Evolutionary conservation across 768 basidiomycete genomes (phyloP), one percentile per base, ranked within the genome.

Genomic region (Mycena vitilis): DNA sequence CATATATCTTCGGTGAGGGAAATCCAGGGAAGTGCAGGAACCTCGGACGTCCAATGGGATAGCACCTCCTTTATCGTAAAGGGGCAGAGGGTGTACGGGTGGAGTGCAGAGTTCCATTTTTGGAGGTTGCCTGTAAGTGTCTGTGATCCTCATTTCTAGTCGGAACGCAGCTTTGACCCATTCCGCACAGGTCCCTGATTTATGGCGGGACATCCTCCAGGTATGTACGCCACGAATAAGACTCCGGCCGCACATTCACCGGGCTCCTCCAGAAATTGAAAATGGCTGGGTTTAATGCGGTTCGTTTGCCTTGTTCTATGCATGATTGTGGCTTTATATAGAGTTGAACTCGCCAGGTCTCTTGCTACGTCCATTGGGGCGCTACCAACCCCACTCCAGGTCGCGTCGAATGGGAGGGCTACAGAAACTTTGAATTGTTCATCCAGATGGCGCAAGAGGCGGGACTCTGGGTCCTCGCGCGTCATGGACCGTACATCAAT

Each of bases 51-150:
- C 30, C 58, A 60, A 42, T 66, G 65, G 65, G 65, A 66, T 60
- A 60, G 52, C 65, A 60, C 40, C 10, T 66, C 65, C 37, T 66
- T 66, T 44, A 66, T 60, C 34, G 58, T 66, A n/a, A 60, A 66
- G 36, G 65, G 65, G 16, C 65, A 66, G 59, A 54, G 65, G 20
- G 37, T 66, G 36, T 66, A 22, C 48, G 65, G 65, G 55, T 66
- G 65, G 65, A 66, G 65, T 60, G 65, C 65, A 2, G 65, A 66
- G 59, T 66, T 66, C 20, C 65, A 66, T 60, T 66, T 66, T 55
- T 66, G 65, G 65, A 60, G 65, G 58, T 60, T 66, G 44, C 65
- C 65, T 23, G 65, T 66, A 23, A 38, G 55, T 63, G 49, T 52
- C 59, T 38, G 48, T 22, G 34, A 20, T 44, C 25, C 53, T 56